These are phyloP conservation scores for Candida golubevii DNA, from an alignment of 805 yeast species.

Conservation along the genomic window DNA sequence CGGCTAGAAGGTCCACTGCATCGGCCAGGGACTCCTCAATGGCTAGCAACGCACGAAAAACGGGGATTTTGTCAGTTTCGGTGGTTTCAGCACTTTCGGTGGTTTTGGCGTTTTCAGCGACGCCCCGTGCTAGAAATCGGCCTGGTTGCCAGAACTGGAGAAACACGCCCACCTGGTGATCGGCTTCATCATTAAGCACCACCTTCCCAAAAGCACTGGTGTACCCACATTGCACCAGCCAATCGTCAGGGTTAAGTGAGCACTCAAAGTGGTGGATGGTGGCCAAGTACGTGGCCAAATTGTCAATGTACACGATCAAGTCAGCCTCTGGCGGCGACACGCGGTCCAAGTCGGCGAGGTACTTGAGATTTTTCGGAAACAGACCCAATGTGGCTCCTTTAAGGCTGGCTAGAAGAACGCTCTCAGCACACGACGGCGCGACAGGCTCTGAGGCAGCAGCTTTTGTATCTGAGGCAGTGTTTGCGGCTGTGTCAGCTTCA, in stretches of 20 bases:
- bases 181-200: constrained; percentile 21
- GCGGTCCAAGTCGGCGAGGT: constrained; percentile 34
- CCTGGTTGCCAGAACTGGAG: constrained; percentile 32
- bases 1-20: constrained; percentile 21
- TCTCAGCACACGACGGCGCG: constrained; percentile 23
- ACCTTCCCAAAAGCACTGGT: constrained; percentile 26
- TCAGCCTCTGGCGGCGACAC: constrained; percentile 29
- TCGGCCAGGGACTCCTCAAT: constrained; percentile 13
- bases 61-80: constrained; percentile 12
- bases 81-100: constrained; percentile 15
- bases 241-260: constrained; percentile 14
- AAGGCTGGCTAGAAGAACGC: constrained; percentile 27
- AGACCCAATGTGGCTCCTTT: constrained; percentile 19
- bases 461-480: too few relatives aligned
- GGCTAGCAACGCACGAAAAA: constrained; percentile 21
- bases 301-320: constrained; percentile 29
- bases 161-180: constrained; percentile 29
- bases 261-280: constrained; percentile 24
- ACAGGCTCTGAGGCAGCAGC: not conserved
- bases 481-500: not conserved
- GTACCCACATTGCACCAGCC: constrained; percentile 23
- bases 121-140: not conserved
- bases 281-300: constrained; percentile 25
- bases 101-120: constrained; percentile 26
- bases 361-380: constrained; percentile 35